Conservation (phyloP, 2,329 filamentous ascomycete species). For the Furcasterigmium furcatum region DNA sequence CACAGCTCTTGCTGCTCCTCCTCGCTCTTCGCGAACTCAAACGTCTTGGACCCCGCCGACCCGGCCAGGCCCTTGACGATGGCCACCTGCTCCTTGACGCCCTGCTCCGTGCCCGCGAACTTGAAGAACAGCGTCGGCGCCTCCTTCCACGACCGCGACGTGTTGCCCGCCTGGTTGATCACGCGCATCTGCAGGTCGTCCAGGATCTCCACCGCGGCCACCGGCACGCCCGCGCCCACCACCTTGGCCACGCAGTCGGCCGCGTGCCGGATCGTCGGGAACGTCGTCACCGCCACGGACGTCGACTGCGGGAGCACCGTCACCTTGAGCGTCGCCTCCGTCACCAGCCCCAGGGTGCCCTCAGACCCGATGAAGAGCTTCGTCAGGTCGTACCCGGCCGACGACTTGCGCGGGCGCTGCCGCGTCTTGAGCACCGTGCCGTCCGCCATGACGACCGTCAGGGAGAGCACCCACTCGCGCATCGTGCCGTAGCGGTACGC, state of each 20-base stretch:
- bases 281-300: constrained; percentile 71
- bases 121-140: constrained; percentile 82
- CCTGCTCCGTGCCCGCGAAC: constrained; percentile 66
- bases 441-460: constrained; percentile 88
- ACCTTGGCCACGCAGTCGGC: constrained; percentile 78
- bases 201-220: constrained; percentile 89
- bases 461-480: constrained; percentile 85
- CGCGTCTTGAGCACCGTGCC: constrained; percentile 87
- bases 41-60: constrained; percentile 59
- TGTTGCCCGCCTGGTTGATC: constrained; percentile 64
- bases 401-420: constrained; percentile 84
- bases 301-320: constrained; percentile 77
- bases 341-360: constrained; percentile 86
- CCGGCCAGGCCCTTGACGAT: constrained; percentile 64
- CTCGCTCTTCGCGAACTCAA: constrained; percentile 71
- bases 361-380: constrained; percentile 88
- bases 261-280: constrained; percentile 61
- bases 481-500: constrained; percentile 92
- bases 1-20: constrained; percentile 76
- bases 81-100: constrained; percentile 75
- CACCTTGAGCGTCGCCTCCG: constrained; percentile 85
- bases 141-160: constrained; percentile 65
- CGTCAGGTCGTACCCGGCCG: constrained; percentile 88
- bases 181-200: constrained; percentile 86
- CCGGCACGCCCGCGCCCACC: constrained; percentile 75